Base-by-base conservation (phyloP, 1,284 basidiomycete species). In the Moesziomyces antarcticus region DNA sequence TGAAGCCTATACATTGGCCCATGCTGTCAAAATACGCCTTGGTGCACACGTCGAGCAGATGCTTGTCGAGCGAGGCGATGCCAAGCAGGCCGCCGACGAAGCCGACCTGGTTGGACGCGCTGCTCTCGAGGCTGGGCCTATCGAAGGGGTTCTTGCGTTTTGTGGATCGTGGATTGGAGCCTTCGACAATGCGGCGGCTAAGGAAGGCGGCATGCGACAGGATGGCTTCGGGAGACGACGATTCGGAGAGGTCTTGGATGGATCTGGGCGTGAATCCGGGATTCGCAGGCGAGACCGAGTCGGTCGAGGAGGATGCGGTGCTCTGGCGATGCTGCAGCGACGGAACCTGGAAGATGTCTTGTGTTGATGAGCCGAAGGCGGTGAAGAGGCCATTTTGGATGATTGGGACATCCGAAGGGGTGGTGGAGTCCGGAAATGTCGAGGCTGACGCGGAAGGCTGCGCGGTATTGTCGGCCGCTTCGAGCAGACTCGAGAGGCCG, bases 81-180 rank as follows among this genome's bases (percentile, higher is more conserved):
- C 68, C 68, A 3, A 71, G 52, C 30, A 71, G 46, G 2, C 67
- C 67, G 7, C 68, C 68, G 4, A 64, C 61, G 22, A 71, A 71
- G 45, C 68, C 62, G 21, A 70, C 56, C 40, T 63, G 65, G 8
- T 42, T 20, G 18, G 27, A 40, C 1, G 48, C 24, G 37, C 11
- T 40, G 14, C 16, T 56, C 13, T 50, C 33, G 5, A 40, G 16
- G 8, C 54, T 27, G 6, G 51, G 20, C 44, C 46, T 62, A 50
- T 69, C 46, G 41, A 69, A 52, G 10, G 66, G 66, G 25, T 62
- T 69, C 37, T 49, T 50, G 9, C 51, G 42, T 37, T 51, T 67
- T 4, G 48, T n/a, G 3, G 27, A 27, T 6, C 44, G 27, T 25
- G 25, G 16, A 11, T 30, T 14, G 24, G 55, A 18, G 13, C 33